Base-by-base conservation (phyloP, 2,329 filamentous ascomycete species). In the Arthrobotrys pseudoclavata region DNA sequence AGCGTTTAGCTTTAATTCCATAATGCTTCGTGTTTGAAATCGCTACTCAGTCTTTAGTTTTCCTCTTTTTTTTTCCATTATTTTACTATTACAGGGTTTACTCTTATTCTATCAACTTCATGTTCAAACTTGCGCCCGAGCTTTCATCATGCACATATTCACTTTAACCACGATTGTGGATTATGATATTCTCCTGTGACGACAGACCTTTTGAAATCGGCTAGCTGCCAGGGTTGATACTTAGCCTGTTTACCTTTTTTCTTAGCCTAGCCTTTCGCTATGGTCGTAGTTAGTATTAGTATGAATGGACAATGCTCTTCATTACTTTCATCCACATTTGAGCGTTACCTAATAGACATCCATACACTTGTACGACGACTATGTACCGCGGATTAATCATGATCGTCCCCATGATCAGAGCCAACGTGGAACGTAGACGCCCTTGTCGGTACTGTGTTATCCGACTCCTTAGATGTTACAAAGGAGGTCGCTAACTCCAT, bases 1-100 rank as follows among this genome's bases (percentile, higher is more conserved):
- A 52, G 70, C 70, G 20, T 76, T 53, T 53, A 62, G 62, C 61
- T 74, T 45, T 69, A 48, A 69, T 68, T 68, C 61, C 68, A 61
- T 67, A 74, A 74, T 76, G 50, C 52, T 13, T 53, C 31, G 15
- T 57, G n/a, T 29, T 18, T 37, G 9, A 24, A 7, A 29, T 64
- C 57, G 40, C 24, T 34, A 6, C 52, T 62, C 42, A 52, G 13
- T 13, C 34, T 50, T 52, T 15, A 24, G 6, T 74, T n/a, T n/a
- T n/a, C n/a, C n/a, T n/a, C n/a, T 24, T 52, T 15, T 47, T 29
- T 34, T n/a, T 15, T 42, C 20, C 53, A 22, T 37, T 13, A 40
- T 63, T 63, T 29, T 47, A 40, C 37, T 40, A 15, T 53, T 52
- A 24, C 20, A 42, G 4, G 26, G 2, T n/a, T 53, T 42, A 15